Evolutionary conservation across 129 eudicot species (phyloP).

Genomic region (Helianthus tuberosus): DNA sequence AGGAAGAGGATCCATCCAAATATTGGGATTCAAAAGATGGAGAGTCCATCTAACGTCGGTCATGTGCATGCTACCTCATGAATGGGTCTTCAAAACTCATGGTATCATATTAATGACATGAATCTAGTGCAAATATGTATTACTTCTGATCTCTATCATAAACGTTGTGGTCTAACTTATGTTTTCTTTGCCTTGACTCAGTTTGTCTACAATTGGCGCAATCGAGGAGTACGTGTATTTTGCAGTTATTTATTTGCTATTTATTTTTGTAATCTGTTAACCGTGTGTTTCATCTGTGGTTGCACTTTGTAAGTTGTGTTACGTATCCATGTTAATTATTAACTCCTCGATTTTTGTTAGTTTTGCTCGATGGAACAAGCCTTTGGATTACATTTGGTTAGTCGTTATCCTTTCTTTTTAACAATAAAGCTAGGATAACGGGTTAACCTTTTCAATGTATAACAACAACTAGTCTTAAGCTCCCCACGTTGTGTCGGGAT

Average conservation of each 20-base stretch:
- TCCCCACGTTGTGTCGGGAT: too few relatives aligned
- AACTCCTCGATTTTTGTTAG: not conserved
- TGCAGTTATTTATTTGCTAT: slow-evolving; percentile 14
- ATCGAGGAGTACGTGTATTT: slow-evolving; percentile 14
- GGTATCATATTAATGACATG: not conserved
- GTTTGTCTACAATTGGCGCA: not conserved
- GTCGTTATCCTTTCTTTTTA: too few relatives aligned
- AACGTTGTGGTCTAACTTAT: slow-evolving; percentile 27
- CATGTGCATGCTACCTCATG: slow-evolving; percentile 23
- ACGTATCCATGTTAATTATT: not conserved
- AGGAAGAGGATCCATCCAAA: slow-evolving; percentile 75
- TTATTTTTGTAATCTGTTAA: slow-evolving; percentile 4
- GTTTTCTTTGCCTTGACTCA: slow-evolving; percentile 22
- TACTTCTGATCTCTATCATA: not conserved
- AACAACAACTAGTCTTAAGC: too few relatives aligned
- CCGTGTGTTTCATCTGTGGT: not conserved
- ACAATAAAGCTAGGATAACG: too few relatives aligned
- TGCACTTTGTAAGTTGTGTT: slow-evolving; percentile 13
- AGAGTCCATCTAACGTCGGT: slow-evolving; percentile 2
- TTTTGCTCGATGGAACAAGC: not conserved
- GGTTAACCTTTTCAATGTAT: too few relatives aligned
- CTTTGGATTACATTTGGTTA: not conserved
- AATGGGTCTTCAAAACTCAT: slow-evolving; percentile 13
- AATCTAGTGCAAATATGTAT: not conserved
- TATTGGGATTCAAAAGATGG: slow-evolving; percentile 25